phyloP scores from a whole-genome alignment of 768 basidiomycete species.

The Pisolithus orientalis region DNA sequence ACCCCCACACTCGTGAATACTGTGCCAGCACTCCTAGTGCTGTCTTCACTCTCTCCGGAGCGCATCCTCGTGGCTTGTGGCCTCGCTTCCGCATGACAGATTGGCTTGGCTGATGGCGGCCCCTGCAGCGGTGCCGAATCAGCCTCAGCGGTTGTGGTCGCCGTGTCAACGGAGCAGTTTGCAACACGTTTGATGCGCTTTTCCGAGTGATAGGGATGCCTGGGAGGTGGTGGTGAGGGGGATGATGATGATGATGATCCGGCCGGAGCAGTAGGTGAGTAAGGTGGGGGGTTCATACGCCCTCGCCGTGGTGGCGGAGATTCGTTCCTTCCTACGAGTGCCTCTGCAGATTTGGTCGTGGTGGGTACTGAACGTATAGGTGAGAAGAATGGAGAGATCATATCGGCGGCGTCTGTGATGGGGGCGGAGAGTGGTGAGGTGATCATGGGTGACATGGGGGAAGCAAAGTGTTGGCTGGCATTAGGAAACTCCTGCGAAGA shows the following conservation, averaged over 20 bases:
- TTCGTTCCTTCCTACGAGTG: not conserved
- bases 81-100: not conserved
- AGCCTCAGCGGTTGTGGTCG: not conserved
- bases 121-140: not conserved
- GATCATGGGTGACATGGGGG: conserved; percentile 1
- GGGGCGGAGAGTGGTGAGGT: not conserved
- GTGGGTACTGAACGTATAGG: conserved; percentile 1
- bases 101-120: not conserved
- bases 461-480: conserved; percentile 4
- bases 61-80: not conserved
- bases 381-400: conserved; percentile 19
- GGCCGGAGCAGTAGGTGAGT: conserved; percentile 8
- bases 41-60: too few species aligned
- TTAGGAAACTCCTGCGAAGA: conserved; percentile 8
- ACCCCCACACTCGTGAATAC: not conserved
- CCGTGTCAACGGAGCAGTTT: not conserved
- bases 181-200: not conserved
- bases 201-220: not conserved
- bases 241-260: not conserved
- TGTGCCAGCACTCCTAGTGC: not conserved
- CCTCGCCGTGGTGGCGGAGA: conserved; percentile 5
- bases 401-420: conserved; percentile 14
- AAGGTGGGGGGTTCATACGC: conserved; percentile 25
- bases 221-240: not conserved
- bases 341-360: conserved; percentile 4